These are phyloP conservation scores for Hondaea fermentalgiana DNA, from an alignment of 108 stramenopile species.

Conservation along the genomic window DNA sequence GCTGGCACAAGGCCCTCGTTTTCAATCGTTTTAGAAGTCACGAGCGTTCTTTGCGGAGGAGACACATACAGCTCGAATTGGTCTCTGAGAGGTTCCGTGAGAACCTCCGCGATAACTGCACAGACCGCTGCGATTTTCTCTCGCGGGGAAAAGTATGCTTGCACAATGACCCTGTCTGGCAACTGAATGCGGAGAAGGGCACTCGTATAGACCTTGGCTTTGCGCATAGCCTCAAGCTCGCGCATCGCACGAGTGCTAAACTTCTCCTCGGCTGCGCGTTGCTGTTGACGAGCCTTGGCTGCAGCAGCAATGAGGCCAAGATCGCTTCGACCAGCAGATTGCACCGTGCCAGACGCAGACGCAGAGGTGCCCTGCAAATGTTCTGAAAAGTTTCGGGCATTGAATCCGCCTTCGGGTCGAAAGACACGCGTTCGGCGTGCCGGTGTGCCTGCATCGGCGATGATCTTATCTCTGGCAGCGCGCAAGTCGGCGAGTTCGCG, in stretches of 20 bases:
- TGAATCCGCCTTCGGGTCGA: neutral
- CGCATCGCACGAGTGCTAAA: slow-evolving; percentile 5
- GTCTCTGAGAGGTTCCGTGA: neutral
- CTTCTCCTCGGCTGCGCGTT: neutral
- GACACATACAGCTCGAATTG: neutral
- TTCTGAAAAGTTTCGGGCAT: neutral
- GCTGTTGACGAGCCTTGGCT: neutral
- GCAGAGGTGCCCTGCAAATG: neutral
- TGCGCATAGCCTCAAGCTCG: neutral
- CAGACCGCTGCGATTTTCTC: neutral
- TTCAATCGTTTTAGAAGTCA: neutral
- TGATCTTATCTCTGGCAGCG: neutral
- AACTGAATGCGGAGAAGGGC: neutral
- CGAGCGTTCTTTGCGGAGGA: neutral
- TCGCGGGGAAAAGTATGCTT: slow-evolving; percentile 6
- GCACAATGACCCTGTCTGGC: neutral
- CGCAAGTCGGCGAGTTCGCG: neutral
- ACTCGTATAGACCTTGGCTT: neutral
- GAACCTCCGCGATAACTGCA: neutral
- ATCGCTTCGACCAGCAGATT: neutral
- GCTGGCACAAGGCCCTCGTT: neutral
- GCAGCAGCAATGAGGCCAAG: neutral
- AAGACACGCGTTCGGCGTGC: neutral
- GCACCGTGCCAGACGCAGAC: neutral
- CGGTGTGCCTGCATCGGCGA: neutral